A percentile compares a stretch with the other conserved stretches of the same genome.
These are phyloP conservation scores for Trichosanthes cucumerina DNA, from an alignment of 306 rosid genomes.

Conservation along the genomic window DNA sequence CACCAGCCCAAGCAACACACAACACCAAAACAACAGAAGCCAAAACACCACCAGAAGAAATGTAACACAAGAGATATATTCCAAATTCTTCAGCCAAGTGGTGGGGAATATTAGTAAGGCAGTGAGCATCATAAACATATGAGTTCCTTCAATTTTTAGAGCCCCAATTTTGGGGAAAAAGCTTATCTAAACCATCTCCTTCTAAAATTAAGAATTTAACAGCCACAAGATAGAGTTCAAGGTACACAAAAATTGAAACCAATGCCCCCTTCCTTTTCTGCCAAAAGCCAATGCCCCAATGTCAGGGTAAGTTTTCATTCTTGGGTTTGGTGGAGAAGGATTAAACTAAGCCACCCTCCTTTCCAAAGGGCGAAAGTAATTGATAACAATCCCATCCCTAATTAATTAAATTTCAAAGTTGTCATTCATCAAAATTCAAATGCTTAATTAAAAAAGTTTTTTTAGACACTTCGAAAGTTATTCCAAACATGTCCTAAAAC, in stretches of 20 bases:
- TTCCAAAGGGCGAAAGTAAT: conserved; percentile 60
- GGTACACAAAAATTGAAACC: conserved; percentile 33
- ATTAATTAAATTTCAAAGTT: no score
- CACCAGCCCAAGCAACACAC: conserved; percentile 48
- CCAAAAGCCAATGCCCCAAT: conserved; percentile 60
- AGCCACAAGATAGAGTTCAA: conserved; percentile 37
- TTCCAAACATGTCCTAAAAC: no score
- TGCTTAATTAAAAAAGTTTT: no score
- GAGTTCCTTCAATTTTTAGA: conserved; percentile 24
- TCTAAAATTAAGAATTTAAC: conserved; percentile 54
- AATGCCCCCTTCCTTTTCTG: conserved; percentile 32
- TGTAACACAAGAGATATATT: conserved; percentile 44
- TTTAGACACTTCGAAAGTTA: no score
- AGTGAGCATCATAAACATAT: conserved; percentile 33
- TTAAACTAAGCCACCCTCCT: conserved; percentile 71
- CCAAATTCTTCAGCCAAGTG: conserved; percentile 53
- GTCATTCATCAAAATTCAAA: no score
- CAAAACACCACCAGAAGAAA: conserved; percentile 51
- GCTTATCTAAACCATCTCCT: conserved; percentile 50
- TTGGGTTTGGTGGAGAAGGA: conserved; percentile 26
- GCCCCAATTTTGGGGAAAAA: conserved; percentile 44
- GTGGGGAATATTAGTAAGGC: conserved; percentile 52
- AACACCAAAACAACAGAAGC: conserved; percentile 32
- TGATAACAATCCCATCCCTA: conserved; percentile 60
- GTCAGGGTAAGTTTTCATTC: conserved; percentile 39